Conservation (phyloP, 2,329 filamentous ascomycete species). For the Apiospora aurea region DNA sequence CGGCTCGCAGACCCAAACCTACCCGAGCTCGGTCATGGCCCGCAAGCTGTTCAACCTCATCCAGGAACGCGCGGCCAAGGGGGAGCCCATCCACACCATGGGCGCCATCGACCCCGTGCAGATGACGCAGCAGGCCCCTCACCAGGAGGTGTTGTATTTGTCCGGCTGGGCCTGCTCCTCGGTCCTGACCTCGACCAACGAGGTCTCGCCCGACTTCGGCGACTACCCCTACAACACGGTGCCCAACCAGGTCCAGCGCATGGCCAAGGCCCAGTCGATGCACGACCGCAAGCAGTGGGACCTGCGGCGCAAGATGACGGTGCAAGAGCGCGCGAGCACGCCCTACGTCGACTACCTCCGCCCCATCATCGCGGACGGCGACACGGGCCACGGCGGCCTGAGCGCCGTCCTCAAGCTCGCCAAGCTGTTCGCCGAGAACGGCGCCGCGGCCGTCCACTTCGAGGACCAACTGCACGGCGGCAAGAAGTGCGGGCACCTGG, state of each 20-base stretch:
- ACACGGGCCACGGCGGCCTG: conserved; percentile 93
- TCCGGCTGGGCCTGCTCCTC: conserved; percentile 98
- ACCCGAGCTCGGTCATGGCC: conserved; percentile 94
- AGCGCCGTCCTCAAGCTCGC: conserved; percentile 94
- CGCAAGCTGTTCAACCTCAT: conserved; percentile 92
- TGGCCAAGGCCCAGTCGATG: conserved; percentile 96
- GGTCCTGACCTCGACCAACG: conserved; percentile 90
- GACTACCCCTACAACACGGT: conserved; percentile 99
- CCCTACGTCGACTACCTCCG: conserved; percentile 92
- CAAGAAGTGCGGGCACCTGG: conserved; percentile 97
- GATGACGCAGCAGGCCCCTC: conserved; percentile 97
- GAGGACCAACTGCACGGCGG: conserved; percentile 98
- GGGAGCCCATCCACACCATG: conserved; percentile 95
- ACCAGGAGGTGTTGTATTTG: conserved; percentile 95
- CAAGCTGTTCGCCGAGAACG: conserved; percentile 97
- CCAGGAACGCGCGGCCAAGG: conserved; percentile 76
- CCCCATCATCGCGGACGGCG: conserved; percentile 94
- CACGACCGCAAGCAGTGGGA: conserved; percentile 98
- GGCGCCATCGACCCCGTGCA: conserved; percentile 98
- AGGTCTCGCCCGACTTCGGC: conserved; percentile 96
- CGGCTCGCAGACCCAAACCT: conserved; percentile 84
- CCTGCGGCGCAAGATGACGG: conserved; percentile 75
- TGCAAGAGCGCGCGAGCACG: conserved; percentile 74
- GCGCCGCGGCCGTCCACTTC: conserved; percentile 94
- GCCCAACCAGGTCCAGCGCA: conserved; percentile 93